Evolutionary conservation across 2,329 filamentous ascomycete genomes (phyloP).

Genomic region (Fusarium irregulare): DNA sequence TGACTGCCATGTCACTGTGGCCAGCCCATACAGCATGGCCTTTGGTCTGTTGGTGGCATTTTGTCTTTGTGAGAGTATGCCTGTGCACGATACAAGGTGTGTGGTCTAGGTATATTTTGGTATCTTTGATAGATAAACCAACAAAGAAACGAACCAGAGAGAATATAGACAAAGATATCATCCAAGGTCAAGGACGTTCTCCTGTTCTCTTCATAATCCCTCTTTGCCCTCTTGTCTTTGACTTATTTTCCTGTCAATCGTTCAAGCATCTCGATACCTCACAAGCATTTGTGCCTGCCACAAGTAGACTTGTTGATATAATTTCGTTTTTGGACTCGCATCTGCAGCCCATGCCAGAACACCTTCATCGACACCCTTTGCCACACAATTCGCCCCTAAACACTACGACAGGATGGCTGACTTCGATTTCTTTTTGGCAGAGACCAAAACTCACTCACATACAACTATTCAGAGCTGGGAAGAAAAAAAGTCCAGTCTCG

Average conservation of each 20-base stretch:
- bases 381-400: background rate
- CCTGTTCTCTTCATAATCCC: slow-evolving; percentile 16
- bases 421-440: background rate
- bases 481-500: background rate
- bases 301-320: background rate
- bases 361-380: background rate
- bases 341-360: background rate
- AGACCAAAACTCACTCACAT: background rate
- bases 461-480: background rate
- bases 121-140: background rate
- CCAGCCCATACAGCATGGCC: background rate
- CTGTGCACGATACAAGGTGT: slow-evolving; percentile 1
- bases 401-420: background rate
- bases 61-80: slow-evolving; percentile 15
- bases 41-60: background rate
- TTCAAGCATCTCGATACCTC: background rate
- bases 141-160: slow-evolving; percentile 25
- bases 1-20: background rate
- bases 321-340: background rate
- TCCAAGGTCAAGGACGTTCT: background rate
- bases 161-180: slow-evolving; percentile 24
- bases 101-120: slow-evolving; percentile 18
- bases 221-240: background rate
- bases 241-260: background rate
- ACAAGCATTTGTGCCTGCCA: background rate